Conservation (phyloP, 108 stramenopile species). For the Nitzschia inconspicua region DNA sequence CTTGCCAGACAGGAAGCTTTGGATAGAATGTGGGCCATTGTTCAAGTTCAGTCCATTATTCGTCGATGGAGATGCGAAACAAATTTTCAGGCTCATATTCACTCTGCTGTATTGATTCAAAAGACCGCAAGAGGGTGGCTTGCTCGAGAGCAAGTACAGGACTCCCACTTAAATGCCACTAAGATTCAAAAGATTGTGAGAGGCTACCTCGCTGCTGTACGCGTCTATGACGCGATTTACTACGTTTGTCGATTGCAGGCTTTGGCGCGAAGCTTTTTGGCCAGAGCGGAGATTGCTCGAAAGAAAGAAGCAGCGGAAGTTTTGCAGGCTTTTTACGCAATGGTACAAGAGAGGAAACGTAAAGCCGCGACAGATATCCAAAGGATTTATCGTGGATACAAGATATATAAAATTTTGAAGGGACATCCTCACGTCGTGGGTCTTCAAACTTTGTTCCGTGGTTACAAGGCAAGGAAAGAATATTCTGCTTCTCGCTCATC, state of each 20-base stretch:
- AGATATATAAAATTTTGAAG: not conserved
- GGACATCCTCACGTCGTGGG: not conserved
- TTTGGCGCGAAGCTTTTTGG: slow-evolving; percentile 41
- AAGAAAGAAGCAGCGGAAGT: slow-evolving; percentile 31
- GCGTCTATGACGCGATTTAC: slow-evolving; percentile 63
- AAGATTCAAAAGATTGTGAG: slow-evolving; percentile 71
- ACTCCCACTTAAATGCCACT: slow-evolving; percentile 47
- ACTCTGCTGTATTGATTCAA: slow-evolving; percentile 62
- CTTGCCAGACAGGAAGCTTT: slow-evolving; percentile 64
- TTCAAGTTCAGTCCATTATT: slow-evolving; percentile 67
- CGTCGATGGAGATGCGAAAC: slow-evolving; percentile 77
- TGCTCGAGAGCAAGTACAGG: slow-evolving; percentile 51
- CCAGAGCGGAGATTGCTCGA: slow-evolving; percentile 26
- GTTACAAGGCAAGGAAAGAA: slow-evolving; percentile 29
- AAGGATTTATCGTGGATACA: slow-evolving; percentile 32
- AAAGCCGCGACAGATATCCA: slow-evolving; percentile 44
- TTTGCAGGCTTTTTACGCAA: slow-evolving; percentile 11
- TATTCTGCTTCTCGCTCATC: slow-evolving; percentile 19
- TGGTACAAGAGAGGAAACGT: slow-evolving; percentile 10
- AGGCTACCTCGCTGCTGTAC: slow-evolving; percentile 57
- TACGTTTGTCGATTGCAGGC: slow-evolving; percentile 60
- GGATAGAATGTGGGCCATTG: slow-evolving; percentile 72
- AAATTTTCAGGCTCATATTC: slow-evolving; percentile 38
- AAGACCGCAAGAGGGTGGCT: slow-evolving; percentile 61
- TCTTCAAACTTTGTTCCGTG: slow-evolving; percentile 52